Conservation (phyloP, 2,329 filamentous ascomycete species). For the Fusarium mexicanum region DNA sequence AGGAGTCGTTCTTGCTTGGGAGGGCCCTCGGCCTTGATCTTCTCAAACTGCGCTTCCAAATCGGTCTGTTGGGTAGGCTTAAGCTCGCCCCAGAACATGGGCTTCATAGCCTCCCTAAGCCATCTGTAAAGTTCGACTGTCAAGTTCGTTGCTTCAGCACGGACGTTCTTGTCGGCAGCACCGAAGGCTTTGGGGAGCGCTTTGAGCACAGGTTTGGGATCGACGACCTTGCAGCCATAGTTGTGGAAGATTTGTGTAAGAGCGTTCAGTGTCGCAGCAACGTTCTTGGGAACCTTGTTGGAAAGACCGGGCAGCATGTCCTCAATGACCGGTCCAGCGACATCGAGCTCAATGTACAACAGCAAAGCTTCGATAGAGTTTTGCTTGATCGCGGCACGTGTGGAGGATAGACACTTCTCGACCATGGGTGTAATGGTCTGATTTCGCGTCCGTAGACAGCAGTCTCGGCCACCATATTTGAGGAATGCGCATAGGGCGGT, state of each 20-base stretch:
- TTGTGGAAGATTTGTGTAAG: conserved; percentile 89
- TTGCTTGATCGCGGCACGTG: conserved; percentile 87
- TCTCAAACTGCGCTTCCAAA: conserved; percentile 92
- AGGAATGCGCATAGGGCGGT: conserved; percentile 89
- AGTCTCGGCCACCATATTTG: conserved; percentile 86
- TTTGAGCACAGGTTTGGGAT: conserved; percentile 92
- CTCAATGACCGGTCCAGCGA: conserved; percentile 85
- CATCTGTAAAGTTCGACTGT: conserved; percentile 96
- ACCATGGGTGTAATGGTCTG: conserved; percentile 81
- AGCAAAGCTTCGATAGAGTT: conserved; percentile 87
- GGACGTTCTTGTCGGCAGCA: conserved; percentile 97
- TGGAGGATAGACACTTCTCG: conserved; percentile 91
- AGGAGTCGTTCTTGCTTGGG: conserved; percentile 93
- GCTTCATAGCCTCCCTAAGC: conserved; percentile 97
- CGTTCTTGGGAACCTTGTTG: conserved; percentile 91
- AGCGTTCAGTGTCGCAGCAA: conserved; percentile 75
- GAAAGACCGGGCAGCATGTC: conserved; percentile 84
- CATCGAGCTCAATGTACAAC: conserved; percentile 90
- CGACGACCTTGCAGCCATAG: conserved; percentile 92
- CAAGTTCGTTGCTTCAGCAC: conserved; percentile 90
- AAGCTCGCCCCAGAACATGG: conserved; percentile 94
- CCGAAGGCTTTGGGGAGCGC: conserved; percentile 89
- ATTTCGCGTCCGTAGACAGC: conserved; percentile 79
- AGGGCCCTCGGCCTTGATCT: conserved; percentile 84
- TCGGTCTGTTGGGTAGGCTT: conserved; percentile 97